Conservation (phyloP, 495 filamentous ascomycete species). For the Aspergillus diversus region DNA sequence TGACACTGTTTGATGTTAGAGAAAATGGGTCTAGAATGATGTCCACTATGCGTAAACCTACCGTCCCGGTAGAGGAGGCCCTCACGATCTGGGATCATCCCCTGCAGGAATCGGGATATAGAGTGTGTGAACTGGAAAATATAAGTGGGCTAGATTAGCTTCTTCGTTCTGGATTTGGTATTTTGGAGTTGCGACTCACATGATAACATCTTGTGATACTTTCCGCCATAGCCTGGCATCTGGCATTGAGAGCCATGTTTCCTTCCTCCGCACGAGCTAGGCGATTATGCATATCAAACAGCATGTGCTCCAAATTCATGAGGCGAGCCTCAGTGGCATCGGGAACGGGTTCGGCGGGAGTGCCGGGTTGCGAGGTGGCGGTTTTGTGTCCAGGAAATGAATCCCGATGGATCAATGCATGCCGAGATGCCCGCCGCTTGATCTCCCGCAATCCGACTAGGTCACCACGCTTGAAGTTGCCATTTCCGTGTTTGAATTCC, state of each 20-base stretch:
- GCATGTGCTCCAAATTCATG: constrained; percentile 73
- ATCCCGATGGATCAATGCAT: constrained; percentile 93
- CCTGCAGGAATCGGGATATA: constrained; percentile 70
- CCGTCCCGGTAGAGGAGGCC: constrained; percentile 61
- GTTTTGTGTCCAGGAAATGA: constrained; percentile 82
- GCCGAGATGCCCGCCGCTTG: constrained; percentile 93
- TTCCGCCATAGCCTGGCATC: constrained; percentile 81
- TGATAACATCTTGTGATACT: constrained; percentile 77
- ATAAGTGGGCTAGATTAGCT: not conserved
- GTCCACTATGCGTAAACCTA: constrained; percentile 29
- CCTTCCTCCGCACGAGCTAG: constrained; percentile 83
- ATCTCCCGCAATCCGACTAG: constrained; percentile 91
- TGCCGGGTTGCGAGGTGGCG: constrained; percentile 74
- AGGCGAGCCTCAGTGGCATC: constrained; percentile 78
- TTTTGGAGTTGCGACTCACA: constrained; percentile 42
- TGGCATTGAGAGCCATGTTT: constrained; percentile 73
- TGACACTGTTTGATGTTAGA: constrained; percentile 59
- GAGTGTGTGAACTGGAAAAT: constrained; percentile 68
- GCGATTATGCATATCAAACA: constrained; percentile 79
- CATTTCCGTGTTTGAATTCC: constrained; percentile 99
- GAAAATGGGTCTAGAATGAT: not conserved
- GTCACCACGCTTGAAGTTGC: constrained; percentile 95
- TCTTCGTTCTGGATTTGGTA: not conserved
- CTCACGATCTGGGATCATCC: constrained; percentile 69
- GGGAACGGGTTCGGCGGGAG: constrained; percentile 79